A percentile compares a stretch with the other conserved stretches of the same genome.
Evolutionary conservation across 805 yeast species (phyloP).

Genomic region (Spathaspora girioi): DNA sequence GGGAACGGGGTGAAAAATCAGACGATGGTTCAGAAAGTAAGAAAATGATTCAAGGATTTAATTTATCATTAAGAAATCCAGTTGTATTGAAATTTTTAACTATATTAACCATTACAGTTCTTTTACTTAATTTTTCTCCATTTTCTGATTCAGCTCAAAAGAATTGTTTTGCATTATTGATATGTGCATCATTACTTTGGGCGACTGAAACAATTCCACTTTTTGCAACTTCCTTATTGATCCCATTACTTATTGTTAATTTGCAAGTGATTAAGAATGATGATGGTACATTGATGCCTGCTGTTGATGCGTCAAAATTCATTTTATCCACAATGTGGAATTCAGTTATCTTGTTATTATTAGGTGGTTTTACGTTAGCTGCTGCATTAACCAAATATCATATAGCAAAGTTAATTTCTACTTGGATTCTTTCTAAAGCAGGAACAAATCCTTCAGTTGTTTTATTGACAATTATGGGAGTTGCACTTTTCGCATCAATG

Average conservation of each 20-base stretch:
- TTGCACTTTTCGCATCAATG: conserved; percentile 51
- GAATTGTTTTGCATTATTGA: conserved; percentile 70
- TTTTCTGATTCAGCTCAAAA: conserved; percentile 34
- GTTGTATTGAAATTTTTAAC: conserved; percentile 39
- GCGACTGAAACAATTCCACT: conserved; percentile 94
- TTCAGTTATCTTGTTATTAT: conserved; percentile 46
- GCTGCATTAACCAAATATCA: conserved; percentile 53
- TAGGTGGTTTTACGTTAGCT: conserved; percentile 55
- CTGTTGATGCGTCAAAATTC: conserved; percentile 40
- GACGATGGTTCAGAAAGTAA: conserved; percentile 9
- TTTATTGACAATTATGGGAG: conserved; percentile 47
- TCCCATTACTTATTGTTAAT: conserved; percentile 78
- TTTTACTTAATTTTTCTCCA: conserved; percentile 24
- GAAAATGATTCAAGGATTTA: conserved; percentile 12
- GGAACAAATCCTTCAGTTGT: conserved; percentile 50
- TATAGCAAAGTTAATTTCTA: conserved; percentile 47
- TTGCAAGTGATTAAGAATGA: conserved; percentile 63
- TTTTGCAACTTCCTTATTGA: conserved; percentile 79
- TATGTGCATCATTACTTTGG: conserved; percentile 85
- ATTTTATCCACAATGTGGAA: conserved; percentile 52
- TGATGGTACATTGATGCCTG: conserved; percentile 43
- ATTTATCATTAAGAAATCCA: conserved; percentile 31
- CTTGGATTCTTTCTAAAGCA: conserved; percentile 46
- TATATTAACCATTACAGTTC: conserved; percentile 47
- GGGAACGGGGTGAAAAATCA: conserved; percentile 10